Evolutionary conservation across 2,329 filamentous ascomycete species (phyloP).

Genomic region (Zasmidium angulare): DNA sequence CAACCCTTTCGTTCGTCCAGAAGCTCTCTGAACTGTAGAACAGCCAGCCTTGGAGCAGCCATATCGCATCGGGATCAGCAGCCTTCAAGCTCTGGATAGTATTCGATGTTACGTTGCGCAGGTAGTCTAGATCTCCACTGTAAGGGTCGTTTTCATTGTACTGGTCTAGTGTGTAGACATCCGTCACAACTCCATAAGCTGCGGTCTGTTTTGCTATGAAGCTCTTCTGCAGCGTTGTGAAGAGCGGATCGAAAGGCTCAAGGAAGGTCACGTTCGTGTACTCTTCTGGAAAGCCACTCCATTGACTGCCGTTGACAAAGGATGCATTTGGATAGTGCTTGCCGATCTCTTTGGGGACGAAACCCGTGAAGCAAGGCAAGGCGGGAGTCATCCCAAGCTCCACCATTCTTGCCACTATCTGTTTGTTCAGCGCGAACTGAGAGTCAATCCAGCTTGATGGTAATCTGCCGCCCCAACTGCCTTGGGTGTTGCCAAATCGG

Average conservation of each 20-base stretch:
- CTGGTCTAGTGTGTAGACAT: conserved; percentile 54
- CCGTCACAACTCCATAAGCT: conserved; percentile 50
- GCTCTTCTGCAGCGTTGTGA: conserved; percentile 44
- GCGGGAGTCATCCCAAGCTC: conserved; percentile 56
- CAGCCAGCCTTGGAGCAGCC: conserved; percentile 56
- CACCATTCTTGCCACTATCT: conserved; percentile 52
- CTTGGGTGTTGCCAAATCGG: conserved; percentile 55
- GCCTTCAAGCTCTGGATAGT: conserved; percentile 51
- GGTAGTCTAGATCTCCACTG: conserved; percentile 47
- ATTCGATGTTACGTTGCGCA: conserved; percentile 43
- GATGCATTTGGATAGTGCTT: conserved; percentile 44
- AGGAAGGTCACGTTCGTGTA: conserved; percentile 52
- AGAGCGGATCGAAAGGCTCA: conserved; percentile 47
- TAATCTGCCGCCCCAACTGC: conserved; percentile 49
- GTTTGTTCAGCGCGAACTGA: conserved; percentile 51
- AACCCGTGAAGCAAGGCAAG: conserved; percentile 53
- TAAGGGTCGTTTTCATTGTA: conserved; percentile 54
- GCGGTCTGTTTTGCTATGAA: conserved; percentile 50
- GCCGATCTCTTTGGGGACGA: conserved; percentile 47
- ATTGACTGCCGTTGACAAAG: conserved; percentile 46
- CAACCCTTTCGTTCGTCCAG: conserved; percentile 48
- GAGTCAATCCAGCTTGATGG: conserved; percentile 48
- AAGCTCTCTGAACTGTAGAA: conserved; percentile 48
- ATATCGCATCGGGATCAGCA: conserved; percentile 50
- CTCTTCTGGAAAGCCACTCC: conserved; percentile 42